These are phyloP conservation scores for Penicillium desertorum DNA, from an alignment of 495 filamentous ascomycete species.

Conservation along the genomic window DNA sequence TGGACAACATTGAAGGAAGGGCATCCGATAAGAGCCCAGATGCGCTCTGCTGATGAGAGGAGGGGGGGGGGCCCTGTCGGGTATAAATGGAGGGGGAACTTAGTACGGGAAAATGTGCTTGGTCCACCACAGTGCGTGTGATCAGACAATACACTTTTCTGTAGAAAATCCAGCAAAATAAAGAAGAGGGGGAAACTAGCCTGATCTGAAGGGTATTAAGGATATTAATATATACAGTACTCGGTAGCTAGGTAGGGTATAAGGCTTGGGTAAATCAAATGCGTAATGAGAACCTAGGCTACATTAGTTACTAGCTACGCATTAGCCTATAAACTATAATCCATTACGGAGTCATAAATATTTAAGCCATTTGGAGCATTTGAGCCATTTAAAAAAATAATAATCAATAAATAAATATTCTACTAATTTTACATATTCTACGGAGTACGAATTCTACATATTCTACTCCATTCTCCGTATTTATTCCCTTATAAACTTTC, in stretches of 20 bases:
- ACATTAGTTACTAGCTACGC: slow-evolving; percentile 24
- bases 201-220: slow-evolving; percentile 2
- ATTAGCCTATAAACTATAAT: neutral
- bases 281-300: slow-evolving; percentile 19
- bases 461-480: slow-evolving; percentile 7
- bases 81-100: slow-evolving; percentile 13
- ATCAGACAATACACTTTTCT: slow-evolving; percentile 10
- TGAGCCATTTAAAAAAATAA: neutral
- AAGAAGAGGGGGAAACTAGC: slow-evolving; percentile 3
- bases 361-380: neutral
- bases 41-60: slow-evolving; percentile 8
- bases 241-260: neutral
- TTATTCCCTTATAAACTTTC: slow-evolving; percentile 24
- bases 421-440: neutral
- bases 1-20: slow-evolving; percentile 43
- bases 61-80: slow-evolving; percentile 3
- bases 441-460: slow-evolving; percentile 1
- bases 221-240: slow-evolving; percentile 3
- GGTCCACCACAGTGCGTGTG: slow-evolving; percentile 10
- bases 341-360: neutral
- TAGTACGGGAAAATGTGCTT: slow-evolving; percentile 12
- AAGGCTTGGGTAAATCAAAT: slow-evolving; percentile 12
- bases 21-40: slow-evolving; percentile 9
- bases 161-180: neutral
- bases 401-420: neutral